Percentiles rank a stretch among this genome's conserved stretches.
These are phyloP conservation scores for Obba rivulosa DNA, from an alignment of 768 basidiomycete genomes.

Conservation along the genomic window DNA sequence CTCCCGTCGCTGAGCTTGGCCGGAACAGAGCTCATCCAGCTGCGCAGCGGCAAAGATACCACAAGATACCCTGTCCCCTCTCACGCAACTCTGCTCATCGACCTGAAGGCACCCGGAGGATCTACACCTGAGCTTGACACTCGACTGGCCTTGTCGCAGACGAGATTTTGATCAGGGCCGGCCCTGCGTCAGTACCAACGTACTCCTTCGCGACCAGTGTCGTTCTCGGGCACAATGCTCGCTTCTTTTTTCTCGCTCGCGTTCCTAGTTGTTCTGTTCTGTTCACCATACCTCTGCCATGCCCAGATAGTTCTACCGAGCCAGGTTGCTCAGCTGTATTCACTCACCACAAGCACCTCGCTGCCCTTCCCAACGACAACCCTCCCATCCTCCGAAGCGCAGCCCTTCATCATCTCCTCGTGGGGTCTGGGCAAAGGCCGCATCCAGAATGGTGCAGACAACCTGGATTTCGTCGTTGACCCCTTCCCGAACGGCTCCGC, in stretches of 20 bases:
- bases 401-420: constrained; percentile 42
- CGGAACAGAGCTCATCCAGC: no score
- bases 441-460: constrained; percentile 50
- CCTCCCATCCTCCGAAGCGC: constrained; percentile 42
- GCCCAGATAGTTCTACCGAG: constrained; percentile 11
- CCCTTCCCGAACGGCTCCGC: constrained; percentile 47
- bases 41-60: no score
- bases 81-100: no score
- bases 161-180: no score
- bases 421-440: constrained; percentile 61
- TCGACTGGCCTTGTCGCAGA: no score
- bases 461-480: constrained; percentile 61
- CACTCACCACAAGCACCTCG: constrained; percentile 53
- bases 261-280: no score
- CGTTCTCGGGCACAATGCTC: not conserved
- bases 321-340: constrained; percentile 43
- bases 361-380: constrained; percentile 65
- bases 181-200: no score
- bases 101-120: no score
- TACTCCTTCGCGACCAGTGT: constrained; percentile 10
- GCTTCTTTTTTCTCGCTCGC: no score
- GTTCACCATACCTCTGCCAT: not conserved
- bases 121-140: no score
- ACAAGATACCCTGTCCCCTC: no score
- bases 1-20: no score